Evolutionary conservation across 345 rosid genomes (phyloP), one percentile per base, ranked within the genome.

Genomic region (Boechera stricta): DNA sequence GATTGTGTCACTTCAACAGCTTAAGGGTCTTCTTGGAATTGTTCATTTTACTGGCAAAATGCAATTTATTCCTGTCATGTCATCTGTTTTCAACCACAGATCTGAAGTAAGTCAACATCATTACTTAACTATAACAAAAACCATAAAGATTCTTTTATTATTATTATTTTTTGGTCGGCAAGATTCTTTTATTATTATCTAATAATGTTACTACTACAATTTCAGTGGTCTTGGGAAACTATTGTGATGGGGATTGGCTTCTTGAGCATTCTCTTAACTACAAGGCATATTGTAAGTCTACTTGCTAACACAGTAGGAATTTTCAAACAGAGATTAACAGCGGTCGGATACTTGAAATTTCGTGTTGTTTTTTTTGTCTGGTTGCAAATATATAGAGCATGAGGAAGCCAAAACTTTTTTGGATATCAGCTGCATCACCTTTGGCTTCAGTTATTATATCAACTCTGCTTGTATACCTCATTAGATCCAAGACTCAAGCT

Each of bases 181-280:
- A 21, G 24, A 21, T 21, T 21, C 24, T 21, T 21, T 28, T 2
- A 71, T 48, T 18, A 21, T 58, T 72, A 9, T 49, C 69, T 73
- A 41, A 78, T 51, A 7, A 24, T 53, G 63, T 67, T 52, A 42
- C 32, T 32, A 51, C 69, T 16, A 59, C 24, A 41, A 72, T 77
- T 47, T 18, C 95, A 93, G 99, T 96, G 99, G 99, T 86, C 92
- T 16, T 91, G 98, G 98, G 82, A 91, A 84, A 91, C 97, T 28
- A 75, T 93, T 59, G 79, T 85, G 58, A 76, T 90, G 92, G 98
- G 98, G 10, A 12, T 84, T 68, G 35, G 87, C 64, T 96, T 96
- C 66, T 82, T 96, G 72, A 67, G 77, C 59, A 84, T 96, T 76
- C 85, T 96, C 33, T 73, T 93, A 81, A 77, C 85, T 26, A 75